Base-by-base conservation (phyloP, 768 basidiomycete species). In the Ramaria rubella region DNA sequence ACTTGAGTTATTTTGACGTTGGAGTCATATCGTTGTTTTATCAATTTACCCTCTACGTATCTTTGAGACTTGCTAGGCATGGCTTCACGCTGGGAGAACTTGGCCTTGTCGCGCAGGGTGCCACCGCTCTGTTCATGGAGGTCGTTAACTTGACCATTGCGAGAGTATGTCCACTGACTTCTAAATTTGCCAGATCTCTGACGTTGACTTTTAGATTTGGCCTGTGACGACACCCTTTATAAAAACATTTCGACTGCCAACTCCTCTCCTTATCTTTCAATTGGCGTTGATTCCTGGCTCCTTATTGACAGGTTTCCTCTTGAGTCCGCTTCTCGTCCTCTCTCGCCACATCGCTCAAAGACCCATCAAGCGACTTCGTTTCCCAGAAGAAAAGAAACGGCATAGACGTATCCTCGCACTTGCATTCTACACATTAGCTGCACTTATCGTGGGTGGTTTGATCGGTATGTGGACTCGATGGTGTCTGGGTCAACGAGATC, bases 51-150 rank as follows among this genome's bases (percentile, higher is more conserved):
- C 75, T 98, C 45, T 99, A 98, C 69, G 77, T 88, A 46, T 88
- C 89, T 40, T 78, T 96, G 40, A 81, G 96, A 23, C 77, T 99
- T 43, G 94, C 94, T 4, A 88, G 96, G 63, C 81, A 88, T n/a
- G 90, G 90, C 11, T 94, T 98, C 71, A 98, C 94, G 0, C 79
- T 99, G 1, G 96, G 96, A 30, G 96, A 99, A 68, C 78, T 98
- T 17, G 87, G 86, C 24, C 72, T 97, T 24, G 90, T 95, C 17
- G 87, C 86, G 43, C 90, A 91, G 61, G 92, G 93, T 40, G 93
- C 89, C 5, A 88, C 93, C 2, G 85, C 85, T 0, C 67, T 98
- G 23, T 86, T 84, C 62, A 85, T 93, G 75, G 95, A 98, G 68
- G 78, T 89, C 31, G 73, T 93, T 59, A 89, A 90, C 62, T 67